These are phyloP conservation scores for Coleophoma cylindrospora DNA, from an alignment of 2,329 filamentous ascomycete species.

Conservation along the genomic window DNA sequence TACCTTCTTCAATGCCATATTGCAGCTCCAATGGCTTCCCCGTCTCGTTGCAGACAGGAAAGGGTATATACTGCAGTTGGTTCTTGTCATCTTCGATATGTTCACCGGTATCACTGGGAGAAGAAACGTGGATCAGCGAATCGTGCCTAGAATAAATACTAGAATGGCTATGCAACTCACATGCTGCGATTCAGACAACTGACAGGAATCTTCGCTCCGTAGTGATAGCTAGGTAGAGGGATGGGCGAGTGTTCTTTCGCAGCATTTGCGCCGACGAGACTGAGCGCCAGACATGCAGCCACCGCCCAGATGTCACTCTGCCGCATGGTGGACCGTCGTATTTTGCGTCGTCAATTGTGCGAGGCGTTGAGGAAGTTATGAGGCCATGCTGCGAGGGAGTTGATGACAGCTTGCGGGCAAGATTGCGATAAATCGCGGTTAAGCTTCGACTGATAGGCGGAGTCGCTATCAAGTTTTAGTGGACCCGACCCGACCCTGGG, in stretches of 20 bases:
- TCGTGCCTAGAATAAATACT: not conserved
- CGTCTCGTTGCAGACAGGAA: conserved; percentile 88
- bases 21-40: conserved; percentile 73
- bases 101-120: conserved; percentile 73
- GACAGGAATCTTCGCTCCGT: conserved; percentile 62
- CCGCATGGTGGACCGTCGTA: not conserved
- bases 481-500: not conserved
- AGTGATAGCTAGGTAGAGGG: conserved; percentile 54
- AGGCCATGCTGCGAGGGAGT: not conserved
- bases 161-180: conserved; percentile 38
- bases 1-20: conserved; percentile 67
- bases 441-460: not conserved
- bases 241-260: conserved; percentile 18
- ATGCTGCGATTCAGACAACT: conserved; percentile 71
- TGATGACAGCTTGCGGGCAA: not conserved
- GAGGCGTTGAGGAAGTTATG: not conserved
- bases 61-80: conserved; percentile 87
- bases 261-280: conserved; percentile 1
- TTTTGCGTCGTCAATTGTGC: not conserved
- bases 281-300: not conserved
- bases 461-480: not conserved
- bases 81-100: conserved; percentile 78
- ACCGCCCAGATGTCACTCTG: not conserved
- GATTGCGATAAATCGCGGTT: not conserved
- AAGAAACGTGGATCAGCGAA: not conserved